Percentiles rank a stretch among this genome's conserved stretches.
Conservation (phyloP, 2,329 filamentous ascomycete species). For the Beauveria rudraprayagi region DNA sequence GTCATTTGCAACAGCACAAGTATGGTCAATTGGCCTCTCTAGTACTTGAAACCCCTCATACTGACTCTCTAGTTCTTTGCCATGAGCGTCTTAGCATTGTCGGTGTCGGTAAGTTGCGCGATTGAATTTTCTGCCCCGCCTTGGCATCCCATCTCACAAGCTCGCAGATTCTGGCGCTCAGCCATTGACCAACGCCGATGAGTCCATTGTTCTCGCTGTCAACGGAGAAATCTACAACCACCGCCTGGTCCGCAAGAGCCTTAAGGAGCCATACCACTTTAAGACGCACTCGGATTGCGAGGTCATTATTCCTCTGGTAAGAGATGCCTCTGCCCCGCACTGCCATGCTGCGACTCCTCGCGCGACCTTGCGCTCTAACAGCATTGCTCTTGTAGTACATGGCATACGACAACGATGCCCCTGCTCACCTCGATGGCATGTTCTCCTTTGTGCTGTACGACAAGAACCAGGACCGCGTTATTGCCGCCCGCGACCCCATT, state of each 20-base stretch:
- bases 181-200: constrained; percentile 87
- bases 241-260: constrained; percentile 78
- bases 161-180: constrained; percentile 81
- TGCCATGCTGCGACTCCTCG: neutral
- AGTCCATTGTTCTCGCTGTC: constrained; percentile 82
- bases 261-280: constrained; percentile 85
- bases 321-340: constrained; percentile 19
- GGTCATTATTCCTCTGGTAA: constrained; percentile 93
- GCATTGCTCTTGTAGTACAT: constrained; percentile 57
- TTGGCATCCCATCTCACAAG: constrained; percentile 15
- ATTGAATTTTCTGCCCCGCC: neutral
- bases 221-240: constrained; percentile 99
- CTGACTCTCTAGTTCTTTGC: constrained; percentile 63
- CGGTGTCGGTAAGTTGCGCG: constrained; percentile 66
- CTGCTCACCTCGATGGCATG: constrained; percentile 95
- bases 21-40: constrained; percentile 37
- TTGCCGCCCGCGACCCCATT: constrained; percentile 93
- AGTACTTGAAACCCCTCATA: neutral
- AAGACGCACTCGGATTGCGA: constrained; percentile 99
- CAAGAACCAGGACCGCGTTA: constrained; percentile 83
- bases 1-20: constrained; percentile 85
- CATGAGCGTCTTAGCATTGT: constrained; percentile 98
- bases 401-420: constrained; percentile 84
- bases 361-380: neutral
- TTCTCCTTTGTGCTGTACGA: constrained; percentile 99